Evolutionary conservation across 1,284 basidiomycete genomes (phyloP), one percentile per base, ranked within the genome.

Genomic region (Cutaneotrichosporon daszewskae): DNA sequence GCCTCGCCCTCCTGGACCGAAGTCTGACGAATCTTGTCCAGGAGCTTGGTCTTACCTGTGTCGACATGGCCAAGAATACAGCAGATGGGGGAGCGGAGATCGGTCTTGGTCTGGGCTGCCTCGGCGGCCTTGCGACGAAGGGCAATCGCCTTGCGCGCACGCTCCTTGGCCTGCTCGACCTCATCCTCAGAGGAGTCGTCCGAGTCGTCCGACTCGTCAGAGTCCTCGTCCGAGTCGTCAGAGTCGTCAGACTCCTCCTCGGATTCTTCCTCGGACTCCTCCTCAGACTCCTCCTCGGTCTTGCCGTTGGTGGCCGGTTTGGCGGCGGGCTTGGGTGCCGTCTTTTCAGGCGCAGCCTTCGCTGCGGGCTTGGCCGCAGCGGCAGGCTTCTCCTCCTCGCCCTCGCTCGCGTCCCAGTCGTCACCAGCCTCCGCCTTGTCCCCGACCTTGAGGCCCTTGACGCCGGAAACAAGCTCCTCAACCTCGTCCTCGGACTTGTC

Each of bases 1-100:
- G 95, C 95, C 79, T 99, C 95, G 48, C 95, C 95, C 70, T 96
- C 94, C 75, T 98, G 94, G 16, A 99, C 95, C 60, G 97, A 97
- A 8, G 94, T 98, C 84, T 98, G 94, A 60, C 95, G 91, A 67
- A 99, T 97, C 89, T 98, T 98, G 73, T 99, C 95, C 55, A 99
- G 75, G 37, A 99, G 74, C 73, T 97, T 98, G 32, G 95, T 99
- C 76, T 99, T 99, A 57, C 95, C 95, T 4, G 94, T 98, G 77
- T 99, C 95, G 79, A 99, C 95, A 71, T 99, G 95, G 49, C 95
- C 95, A 49, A 99, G 75, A 68, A 99, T 98, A 82, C 94, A 97
- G 70, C 95, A 99, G 65, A 98, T 99, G 22, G 95, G 95, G 67
- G 85, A 90, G 37, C 95, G 85, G 44, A 99, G 74, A 67, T 98